Evolutionary conservation across 352 stramenopile species (phyloP), one percentile per base, ranked within the genome.

Genomic region (Phytopythium delawarense): DNA sequence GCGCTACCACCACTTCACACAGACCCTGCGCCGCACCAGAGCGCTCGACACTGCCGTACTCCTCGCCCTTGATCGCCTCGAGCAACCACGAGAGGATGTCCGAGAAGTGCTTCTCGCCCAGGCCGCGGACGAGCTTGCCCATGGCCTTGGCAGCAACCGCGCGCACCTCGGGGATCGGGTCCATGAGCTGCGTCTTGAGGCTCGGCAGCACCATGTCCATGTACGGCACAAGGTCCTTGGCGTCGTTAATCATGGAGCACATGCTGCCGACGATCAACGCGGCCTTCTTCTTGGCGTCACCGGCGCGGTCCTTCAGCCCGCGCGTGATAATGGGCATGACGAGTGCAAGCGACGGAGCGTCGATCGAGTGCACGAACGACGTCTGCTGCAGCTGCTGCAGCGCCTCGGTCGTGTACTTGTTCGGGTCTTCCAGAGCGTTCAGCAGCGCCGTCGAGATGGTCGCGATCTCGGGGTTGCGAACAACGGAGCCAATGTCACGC

Each of bases 261-360:
- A 99, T 99, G 67, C 98, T 99, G 58, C 98, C 98, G 21, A 98
- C 96, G 70, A 99, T 99, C 6, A 99, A 79, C 7, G 97, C 97
- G 28, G 96, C 96, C 74, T 99, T 99, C 63, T 98, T 97, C 82
- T 99, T 99, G 15, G 96, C 93, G 55, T 98, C 98, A 51, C 96
- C 97, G 37, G 78, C 85, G 45, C 97, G 89, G 71, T 99, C 98
- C 63, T 96, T 97, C n/a, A 99, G 75, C 28, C 97, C 98, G 28
- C 98, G 92, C 61, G 98, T 94, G 57, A 99, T 89, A 62, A 99
- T 98, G 25, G 98, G 98, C 76, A 99, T 98, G 65, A 99, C 94
- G n/a, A 99, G 84, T 25, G 98, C 97, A 30, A 99, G 79, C 64
- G 97, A 99, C 21, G 98, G 96, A 30, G 98, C 97, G 74, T 99